Evolutionary conservation across 805 yeast genomes (phyloP), one percentile per base, ranked within the genome.

Genomic region (Ogataea ganodermae): DNA sequence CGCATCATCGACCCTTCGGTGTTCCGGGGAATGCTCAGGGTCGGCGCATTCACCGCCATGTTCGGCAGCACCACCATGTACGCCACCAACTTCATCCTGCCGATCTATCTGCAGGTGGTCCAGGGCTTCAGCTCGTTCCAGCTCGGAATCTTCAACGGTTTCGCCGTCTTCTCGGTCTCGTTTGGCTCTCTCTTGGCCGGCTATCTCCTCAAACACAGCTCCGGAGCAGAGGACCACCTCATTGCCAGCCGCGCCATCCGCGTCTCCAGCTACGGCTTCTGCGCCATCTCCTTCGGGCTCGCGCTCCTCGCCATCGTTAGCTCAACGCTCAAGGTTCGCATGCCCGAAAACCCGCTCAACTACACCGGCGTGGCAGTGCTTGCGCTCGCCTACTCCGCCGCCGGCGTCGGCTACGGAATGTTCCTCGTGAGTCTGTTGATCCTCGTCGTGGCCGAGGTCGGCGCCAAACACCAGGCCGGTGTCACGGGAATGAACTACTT

Each of bases 401-500:
- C 61, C 6, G 75, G 77, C 1, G 47, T 66, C 5, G 76, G 77
- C 1, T 67, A 66, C 44, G 79, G 79, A 23, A 66, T 69, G 16
- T 71, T 70, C 44, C 48, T 68, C 30, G 77, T 73, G 17, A 67
- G 74, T 17, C 52, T 71, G 7, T 50, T 69, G 32, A 63, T 74
- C 30, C 62, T 75, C 42, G 75, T 72, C 30, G 76, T 76, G 13
- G 75, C 71, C 40, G 65, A 69, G 16, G 73, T 74, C 24, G 76
- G 76, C 5, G 60, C 65, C 44, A 67, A 72, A 22, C 68, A 71
- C 46, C 81, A 75, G 57, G 79, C 78, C 12, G 64, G 75, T 2
- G 72, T 74, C 42, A 74, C 77, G 0, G 79, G 80, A 35, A 68
- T 75, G 63, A 75, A 72, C 55, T 75, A 76, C 50, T 57, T 76